phyloP scores from a whole-genome alignment of 257 asterid species.

The Cordia subcordata region DNA sequence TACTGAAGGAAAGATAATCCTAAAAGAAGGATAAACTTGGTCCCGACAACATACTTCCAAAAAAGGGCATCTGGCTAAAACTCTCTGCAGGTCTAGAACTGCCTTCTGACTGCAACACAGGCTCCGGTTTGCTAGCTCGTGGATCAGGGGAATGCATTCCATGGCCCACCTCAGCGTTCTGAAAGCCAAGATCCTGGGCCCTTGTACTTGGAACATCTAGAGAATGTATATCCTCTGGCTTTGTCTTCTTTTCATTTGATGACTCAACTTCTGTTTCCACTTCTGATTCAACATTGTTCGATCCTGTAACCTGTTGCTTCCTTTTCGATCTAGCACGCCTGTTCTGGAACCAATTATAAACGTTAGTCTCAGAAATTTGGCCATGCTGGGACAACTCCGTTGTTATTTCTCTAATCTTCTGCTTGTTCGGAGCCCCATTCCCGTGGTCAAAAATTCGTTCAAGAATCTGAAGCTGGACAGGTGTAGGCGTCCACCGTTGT shows the following conservation, averaged over 20 bases:
- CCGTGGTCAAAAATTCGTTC: conserved; percentile 16
- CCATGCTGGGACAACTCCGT: conserved; percentile 53
- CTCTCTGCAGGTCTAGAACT: conserved; percentile 53
- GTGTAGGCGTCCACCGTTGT: conserved; percentile 24
- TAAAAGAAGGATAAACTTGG: conserved; percentile 39
- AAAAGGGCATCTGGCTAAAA: conserved; percentile 65
- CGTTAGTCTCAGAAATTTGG: conserved; percentile 80
- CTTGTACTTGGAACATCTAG: conserved; percentile 33
- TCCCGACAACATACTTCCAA: conserved; percentile 55
- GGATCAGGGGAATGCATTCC: conserved; percentile 37
- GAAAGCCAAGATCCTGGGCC: conserved; percentile 50
- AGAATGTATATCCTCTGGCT: conserved; percentile 52
- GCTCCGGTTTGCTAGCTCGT: conserved; percentile 22
- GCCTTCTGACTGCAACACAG: conserved; percentile 52
- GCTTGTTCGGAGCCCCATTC: conserved; percentile 18
- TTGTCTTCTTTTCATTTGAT: conserved; percentile 57
- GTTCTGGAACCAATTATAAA: conserved; percentile 83
- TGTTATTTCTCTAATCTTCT: conserved; percentile 24
- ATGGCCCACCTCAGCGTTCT: conserved; percentile 34
- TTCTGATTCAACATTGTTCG: conserved; percentile 58
- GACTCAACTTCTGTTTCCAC: conserved; percentile 82
- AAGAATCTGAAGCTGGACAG: conserved; percentile 21
- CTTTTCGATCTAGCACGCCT: conserved; percentile 83
- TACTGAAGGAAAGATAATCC: neutral
- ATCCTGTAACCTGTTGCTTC: conserved; percentile 50